phyloP scores from a whole-genome alignment of 495 filamentous ascomycete genomes.

The Lentithecium fluviatile region DNA sequence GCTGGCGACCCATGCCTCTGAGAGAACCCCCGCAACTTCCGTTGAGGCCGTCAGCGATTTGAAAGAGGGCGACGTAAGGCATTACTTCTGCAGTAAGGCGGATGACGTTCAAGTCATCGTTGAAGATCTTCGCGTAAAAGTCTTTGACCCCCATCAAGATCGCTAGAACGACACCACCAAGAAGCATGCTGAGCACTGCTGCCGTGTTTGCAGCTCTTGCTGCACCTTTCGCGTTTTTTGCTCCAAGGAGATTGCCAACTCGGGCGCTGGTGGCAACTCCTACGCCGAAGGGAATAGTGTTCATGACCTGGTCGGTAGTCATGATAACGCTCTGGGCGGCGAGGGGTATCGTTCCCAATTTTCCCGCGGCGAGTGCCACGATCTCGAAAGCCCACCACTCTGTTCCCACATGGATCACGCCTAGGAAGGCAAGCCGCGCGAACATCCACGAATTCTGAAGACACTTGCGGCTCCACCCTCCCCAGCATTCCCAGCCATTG shows the following conservation, averaged over 20 bases:
- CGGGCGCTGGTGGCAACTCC: slow-evolving; percentile 80
- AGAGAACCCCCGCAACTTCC: slow-evolving; percentile 80
- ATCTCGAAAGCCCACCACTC: slow-evolving; percentile 99
- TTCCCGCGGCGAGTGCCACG: slow-evolving; percentile 83
- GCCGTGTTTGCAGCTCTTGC: slow-evolving; percentile 73
- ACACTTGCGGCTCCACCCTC: slow-evolving; percentile 69
- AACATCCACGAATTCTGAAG: slow-evolving; percentile 69
- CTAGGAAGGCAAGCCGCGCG: slow-evolving; percentile 70
- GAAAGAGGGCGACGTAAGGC: slow-evolving; percentile 89
- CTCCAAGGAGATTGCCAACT: slow-evolving; percentile 80
- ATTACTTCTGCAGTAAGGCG: slow-evolving; percentile 75
- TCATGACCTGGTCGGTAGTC: slow-evolving; percentile 90
- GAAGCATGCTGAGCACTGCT: slow-evolving; percentile 68
- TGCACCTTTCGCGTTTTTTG: slow-evolving; percentile 65
- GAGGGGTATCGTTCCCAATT: slow-evolving; percentile 76
- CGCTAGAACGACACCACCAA: slow-evolving; percentile 67
- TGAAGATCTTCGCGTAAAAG: slow-evolving; percentile 80
- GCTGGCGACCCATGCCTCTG: slow-evolving; percentile 83
- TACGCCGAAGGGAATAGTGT: slow-evolving; percentile 88
- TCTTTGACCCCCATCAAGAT: slow-evolving; percentile 72
- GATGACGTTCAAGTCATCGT: slow-evolving; percentile 74
- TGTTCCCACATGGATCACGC: slow-evolving; percentile 85
- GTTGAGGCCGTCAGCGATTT: slow-evolving; percentile 88
- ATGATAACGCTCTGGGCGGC: slow-evolving; percentile 92
- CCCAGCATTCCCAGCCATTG: slow-evolving; percentile 76